These are phyloP conservation scores for Tetracladium marchalianum DNA, from an alignment of 495 filamentous ascomycete genomes.

Conservation along the genomic window DNA sequence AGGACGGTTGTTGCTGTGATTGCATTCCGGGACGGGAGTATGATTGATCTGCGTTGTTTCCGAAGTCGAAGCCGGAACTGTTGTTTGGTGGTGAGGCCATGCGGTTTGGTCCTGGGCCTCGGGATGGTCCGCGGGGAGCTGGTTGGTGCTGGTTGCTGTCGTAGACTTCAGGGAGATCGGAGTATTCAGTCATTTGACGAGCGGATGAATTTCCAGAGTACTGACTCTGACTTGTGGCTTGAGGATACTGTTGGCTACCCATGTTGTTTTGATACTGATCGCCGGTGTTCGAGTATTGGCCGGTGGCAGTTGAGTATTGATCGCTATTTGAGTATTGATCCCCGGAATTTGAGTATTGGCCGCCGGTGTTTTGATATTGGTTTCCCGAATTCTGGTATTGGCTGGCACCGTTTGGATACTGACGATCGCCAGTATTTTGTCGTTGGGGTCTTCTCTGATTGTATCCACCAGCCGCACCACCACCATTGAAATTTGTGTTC, in stretches of 20 bases:
- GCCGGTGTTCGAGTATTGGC: neutral
- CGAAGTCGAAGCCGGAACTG: constrained; percentile 19
- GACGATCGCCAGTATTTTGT: neutral
- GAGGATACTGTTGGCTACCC: too few relatives aligned
- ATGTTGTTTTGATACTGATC: neutral
- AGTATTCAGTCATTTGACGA: too few relatives aligned
- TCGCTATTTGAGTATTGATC: constrained; percentile 11
- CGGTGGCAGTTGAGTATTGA: neutral
- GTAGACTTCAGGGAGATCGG: neutral
- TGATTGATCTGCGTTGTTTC: constrained; percentile 1
- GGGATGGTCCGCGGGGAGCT: constrained; percentile 11
- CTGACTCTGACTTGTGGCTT: too few relatives aligned
- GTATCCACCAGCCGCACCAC: constrained; percentile 2
- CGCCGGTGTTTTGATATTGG: constrained; percentile 14
- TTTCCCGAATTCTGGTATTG: constrained; percentile 9
- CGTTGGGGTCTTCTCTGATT: constrained; percentile 13
- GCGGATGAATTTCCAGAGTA: too few relatives aligned
- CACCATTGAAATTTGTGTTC: constrained; percentile 7
- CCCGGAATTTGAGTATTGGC: constrained; percentile 8
- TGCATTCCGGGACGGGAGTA: constrained; percentile 5
- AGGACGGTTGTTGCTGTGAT: constrained; percentile 9
- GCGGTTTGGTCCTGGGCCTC: constrained; percentile 9
- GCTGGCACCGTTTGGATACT: constrained; percentile 10
- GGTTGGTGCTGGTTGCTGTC: constrained; percentile 7
- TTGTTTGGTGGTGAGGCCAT: constrained; percentile 12